Evolutionary conservation across 371 early-diverging fungal species (phyloP).

Genomic region (Nematocida sp.): DNA sequence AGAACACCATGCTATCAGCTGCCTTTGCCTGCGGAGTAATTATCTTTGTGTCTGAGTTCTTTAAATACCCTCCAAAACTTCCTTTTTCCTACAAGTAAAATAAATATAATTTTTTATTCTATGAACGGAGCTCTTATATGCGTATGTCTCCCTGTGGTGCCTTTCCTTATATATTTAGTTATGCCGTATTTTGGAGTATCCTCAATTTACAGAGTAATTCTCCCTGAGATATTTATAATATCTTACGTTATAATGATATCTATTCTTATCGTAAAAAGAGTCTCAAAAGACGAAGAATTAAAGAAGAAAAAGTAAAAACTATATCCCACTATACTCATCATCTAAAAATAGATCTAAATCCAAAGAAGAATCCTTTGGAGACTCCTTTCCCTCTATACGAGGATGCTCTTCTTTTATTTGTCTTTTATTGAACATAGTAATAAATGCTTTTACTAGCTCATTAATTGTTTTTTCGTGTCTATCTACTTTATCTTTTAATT

Average conservation of each 20-base stretch:
- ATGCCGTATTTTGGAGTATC: background rate
- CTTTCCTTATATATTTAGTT: slow-evolving; percentile 6
- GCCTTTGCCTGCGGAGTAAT: slow-evolving; percentile 39
- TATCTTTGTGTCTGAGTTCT: slow-evolving; percentile 30
- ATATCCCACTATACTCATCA: slow-evolving; percentile 25
- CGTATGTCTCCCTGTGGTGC: slow-evolving; percentile 19
- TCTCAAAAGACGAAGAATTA: slow-evolving; percentile 1
- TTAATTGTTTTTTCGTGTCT: slow-evolving; percentile 65
- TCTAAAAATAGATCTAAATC: slow-evolving; percentile 29
- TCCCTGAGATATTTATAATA: slow-evolving; percentile 11
- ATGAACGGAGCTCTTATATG: slow-evolving; percentile 29
- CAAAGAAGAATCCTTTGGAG: background rate
- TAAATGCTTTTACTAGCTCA: slow-evolving; percentile 62
- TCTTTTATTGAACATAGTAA: slow-evolving; percentile 58
- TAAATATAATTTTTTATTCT: slow-evolving; percentile 38
- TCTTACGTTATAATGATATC: slow-evolving; percentile 12
- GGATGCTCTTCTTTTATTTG: slow-evolving; percentile 28
- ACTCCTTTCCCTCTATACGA: background rate
- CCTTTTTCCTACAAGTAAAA: slow-evolving; percentile 14
- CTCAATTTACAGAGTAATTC: slow-evolving; percentile 8
- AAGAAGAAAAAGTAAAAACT: background rate
- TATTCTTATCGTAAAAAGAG: slow-evolving; percentile 2
- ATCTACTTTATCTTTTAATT: slow-evolving; percentile 62
- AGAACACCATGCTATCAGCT: slow-evolving; percentile 17
- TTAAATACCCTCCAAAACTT: background rate